phyloP scores from a whole-genome alignment of 2,329 filamentous ascomycete genomes.

The Ophiostoma perfectum region DNA sequence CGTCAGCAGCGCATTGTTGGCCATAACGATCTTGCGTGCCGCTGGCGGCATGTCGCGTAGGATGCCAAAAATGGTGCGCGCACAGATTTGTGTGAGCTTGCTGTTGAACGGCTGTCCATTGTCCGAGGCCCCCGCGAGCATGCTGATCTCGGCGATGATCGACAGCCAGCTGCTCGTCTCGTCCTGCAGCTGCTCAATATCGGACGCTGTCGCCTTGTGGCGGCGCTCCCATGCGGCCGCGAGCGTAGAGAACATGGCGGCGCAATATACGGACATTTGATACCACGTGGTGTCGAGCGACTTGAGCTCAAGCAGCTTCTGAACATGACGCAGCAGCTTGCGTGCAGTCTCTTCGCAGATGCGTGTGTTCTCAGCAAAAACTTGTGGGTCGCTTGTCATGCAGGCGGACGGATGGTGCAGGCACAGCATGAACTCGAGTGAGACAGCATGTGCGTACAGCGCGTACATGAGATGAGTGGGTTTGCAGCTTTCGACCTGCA shows the following conservation, averaged over 20 bases:
- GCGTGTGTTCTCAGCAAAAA: slow-evolving; percentile 57
- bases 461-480: slow-evolving; percentile 46
- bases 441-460: slow-evolving; percentile 50
- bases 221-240: slow-evolving; percentile 65
- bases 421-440: slow-evolving; percentile 54
- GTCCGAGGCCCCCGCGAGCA: slow-evolving; percentile 28
- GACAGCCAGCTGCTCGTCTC: slow-evolving; percentile 67
- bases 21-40: slow-evolving; percentile 10
- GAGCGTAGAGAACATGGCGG: slow-evolving; percentile 66
- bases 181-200: slow-evolving; percentile 54
- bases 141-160: slow-evolving; percentile 61
- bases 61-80: slow-evolving; percentile 49
- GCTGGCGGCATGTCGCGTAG: slow-evolving; percentile 43
- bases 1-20: slow-evolving; percentile 17
- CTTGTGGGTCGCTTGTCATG: slow-evolving; percentile 47
- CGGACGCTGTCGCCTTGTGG: slow-evolving; percentile 51
- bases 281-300: slow-evolving; percentile 76
- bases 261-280: slow-evolving; percentile 64
- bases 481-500: slow-evolving; percentile 45
- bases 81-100: slow-evolving; percentile 45
- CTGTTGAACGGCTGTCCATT: slow-evolving; percentile 36
- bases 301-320: slow-evolving; percentile 56
- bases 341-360: slow-evolving; percentile 62
- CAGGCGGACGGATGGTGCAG: slow-evolving; percentile 58
- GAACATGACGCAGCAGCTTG: slow-evolving; percentile 57